Evolutionary conservation across 1,284 basidiomycete genomes (phyloP), one percentile per base, ranked within the genome.

Genomic region (Boletus calvinii): DNA sequence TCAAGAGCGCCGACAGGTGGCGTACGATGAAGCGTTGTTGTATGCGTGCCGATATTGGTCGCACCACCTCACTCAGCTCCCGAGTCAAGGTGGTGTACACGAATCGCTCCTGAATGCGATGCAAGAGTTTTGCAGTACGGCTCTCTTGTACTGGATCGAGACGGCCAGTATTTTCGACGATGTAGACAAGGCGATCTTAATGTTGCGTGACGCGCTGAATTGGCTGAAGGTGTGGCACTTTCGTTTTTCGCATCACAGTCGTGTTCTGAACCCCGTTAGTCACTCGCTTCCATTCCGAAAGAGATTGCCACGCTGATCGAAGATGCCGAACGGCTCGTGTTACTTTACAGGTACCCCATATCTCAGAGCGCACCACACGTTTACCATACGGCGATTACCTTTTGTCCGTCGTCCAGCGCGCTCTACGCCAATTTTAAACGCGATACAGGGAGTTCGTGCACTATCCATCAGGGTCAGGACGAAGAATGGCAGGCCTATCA

Each of bases 1-100:
- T 37, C 17, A 8, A 6, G 51, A 46, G 6, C 48, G 51, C 8
- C 38, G 52, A 11, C 24, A 36, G 31, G 15, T n/a, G 3, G 51
- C 37, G 4, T 55, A 50, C 26, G 47, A 53, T 40, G 53, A 50
- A 24, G 59, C 59, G 2, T 7, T 55, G 15, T 12, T 48, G 3
- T 61, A 62, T 22, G 57, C 58, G 3, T 61, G 60, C 54, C 60
- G 52, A 5, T 60, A 48, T 24, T 61, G 60, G 59, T 44, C 48
- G 18, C 31, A 50, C 17, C 59, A 61, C 35, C 48, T 62, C 31
- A 32, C 42, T 6, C 59, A 50, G 9, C 50, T 60, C 3, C 59
- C 57, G 29, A 20, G 15, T 20, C 29, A 26, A 17, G 49, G 40
- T 29, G 44, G 43, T 13, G 30, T 44, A 8, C 43, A 59, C 18